Evolutionary conservation across 1,284 basidiomycete species (phyloP).

Genomic region (Puccinia horiana): DNA sequence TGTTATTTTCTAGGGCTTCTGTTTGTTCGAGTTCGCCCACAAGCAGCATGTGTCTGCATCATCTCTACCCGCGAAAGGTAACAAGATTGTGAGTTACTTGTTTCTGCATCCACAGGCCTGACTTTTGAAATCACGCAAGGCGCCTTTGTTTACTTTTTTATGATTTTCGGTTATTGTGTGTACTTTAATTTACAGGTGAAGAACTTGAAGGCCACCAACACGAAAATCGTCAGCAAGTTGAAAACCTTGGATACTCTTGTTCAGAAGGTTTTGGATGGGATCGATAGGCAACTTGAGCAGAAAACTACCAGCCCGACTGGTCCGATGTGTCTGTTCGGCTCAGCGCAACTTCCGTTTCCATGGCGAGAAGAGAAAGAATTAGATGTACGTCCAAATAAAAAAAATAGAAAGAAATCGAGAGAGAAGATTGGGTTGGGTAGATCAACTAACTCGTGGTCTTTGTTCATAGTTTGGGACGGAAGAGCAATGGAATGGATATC

Average conservation of each 20-base stretch:
- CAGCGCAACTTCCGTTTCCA: constrained; percentile 1
- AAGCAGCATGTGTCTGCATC: not conserved
- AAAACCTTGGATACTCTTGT: constrained; percentile 14
- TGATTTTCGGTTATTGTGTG: not conserved
- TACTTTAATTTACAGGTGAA: not conserved
- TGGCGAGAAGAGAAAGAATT: not conserved
- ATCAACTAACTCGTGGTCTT: not conserved
- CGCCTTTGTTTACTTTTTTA: not conserved
- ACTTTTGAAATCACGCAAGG: not conserved
- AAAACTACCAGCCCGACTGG: not conserved
- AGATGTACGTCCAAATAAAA: constrained; percentile 1
- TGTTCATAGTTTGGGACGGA: constrained; percentile 8
- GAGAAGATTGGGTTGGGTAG: not conserved
- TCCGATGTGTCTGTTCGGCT: constrained; percentile 11
- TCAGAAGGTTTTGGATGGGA: constrained; percentile 7
- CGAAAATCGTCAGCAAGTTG: constrained; percentile 8
- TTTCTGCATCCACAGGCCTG: too few species aligned
- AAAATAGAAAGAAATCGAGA: not conserved
- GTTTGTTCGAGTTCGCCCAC: constrained; percentile 17
- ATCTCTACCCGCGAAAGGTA: not conserved
- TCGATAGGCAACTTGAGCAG: not conserved
- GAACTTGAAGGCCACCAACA: not conserved
- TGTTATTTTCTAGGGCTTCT: constrained; percentile 5
- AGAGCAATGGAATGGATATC: not conserved
- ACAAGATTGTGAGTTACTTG: not conserved